Percentiles rank a stretch among this genome's conserved stretches.
These are phyloP conservation scores for Metarhizium brunneum DNA, from an alignment of 2,329 filamentous ascomycete species.

Conservation along the genomic window DNA sequence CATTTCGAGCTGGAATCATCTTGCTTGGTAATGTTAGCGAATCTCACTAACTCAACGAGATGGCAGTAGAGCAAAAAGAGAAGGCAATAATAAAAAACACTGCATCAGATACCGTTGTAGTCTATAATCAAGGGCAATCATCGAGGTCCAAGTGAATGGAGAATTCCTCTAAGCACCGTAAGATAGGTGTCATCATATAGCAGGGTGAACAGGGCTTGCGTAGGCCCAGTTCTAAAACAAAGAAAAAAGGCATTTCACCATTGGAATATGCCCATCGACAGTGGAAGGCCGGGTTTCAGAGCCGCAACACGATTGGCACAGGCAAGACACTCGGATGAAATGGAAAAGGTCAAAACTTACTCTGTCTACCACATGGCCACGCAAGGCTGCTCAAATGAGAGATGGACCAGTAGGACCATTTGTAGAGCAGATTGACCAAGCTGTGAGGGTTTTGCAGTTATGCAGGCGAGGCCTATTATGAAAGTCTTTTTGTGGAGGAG, in stretches of 20 bases:
- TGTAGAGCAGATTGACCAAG: neutral
- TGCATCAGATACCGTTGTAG: slow-evolving; percentile 96
- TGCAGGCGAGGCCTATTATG: neutral
- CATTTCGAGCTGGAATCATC: slow-evolving; percentile 37
- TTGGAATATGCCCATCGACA: neutral
- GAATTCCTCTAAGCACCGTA: slow-evolving; percentile 45
- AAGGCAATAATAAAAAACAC: slow-evolving; percentile 11
- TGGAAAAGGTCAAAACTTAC: slow-evolving; percentile 11
- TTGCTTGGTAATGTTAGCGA: slow-evolving; percentile 25
- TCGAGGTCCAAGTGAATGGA: slow-evolving; percentile 47
- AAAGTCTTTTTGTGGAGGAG: neutral
- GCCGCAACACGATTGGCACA: neutral
- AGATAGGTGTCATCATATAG: slow-evolving; percentile 52
- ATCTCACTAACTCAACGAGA: neutral
- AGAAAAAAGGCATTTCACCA: too few species aligned
- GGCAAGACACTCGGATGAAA: neutral
- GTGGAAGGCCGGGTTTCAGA: neutral
- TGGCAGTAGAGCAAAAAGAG: neutral
- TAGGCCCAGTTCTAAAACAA: too few species aligned
- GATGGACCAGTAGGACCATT: neutral
- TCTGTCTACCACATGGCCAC: slow-evolving; percentile 22
- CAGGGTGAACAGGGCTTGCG: neutral
- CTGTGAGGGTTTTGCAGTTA: neutral
- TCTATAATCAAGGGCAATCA: slow-evolving; percentile 63
- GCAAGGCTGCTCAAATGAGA: slow-evolving; percentile 7